Base-by-base conservation (phyloP, 2,329 filamentous ascomycete species). In the Epichloe typhina region DNA sequence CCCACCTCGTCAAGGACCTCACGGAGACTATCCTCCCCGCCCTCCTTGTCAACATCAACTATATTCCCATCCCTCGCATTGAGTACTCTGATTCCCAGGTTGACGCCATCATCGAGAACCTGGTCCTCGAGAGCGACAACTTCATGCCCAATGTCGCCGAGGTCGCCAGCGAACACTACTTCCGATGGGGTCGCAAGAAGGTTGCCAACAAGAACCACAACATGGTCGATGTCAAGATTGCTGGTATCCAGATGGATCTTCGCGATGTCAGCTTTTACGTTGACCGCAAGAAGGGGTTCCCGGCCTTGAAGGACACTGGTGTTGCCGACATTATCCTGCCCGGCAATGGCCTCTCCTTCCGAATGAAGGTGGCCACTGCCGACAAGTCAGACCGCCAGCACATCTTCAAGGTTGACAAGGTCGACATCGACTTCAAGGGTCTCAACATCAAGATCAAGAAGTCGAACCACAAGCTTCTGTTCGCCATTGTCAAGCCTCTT, bases 71-170 rank as follows among this genome's bases (percentile, higher is more conserved):
- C 47, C 93, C 93, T 21, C 86, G 93, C 51, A 95, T 98, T 54
- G 93, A 98, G 72, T 93, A 89, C 63, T 84, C 82, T 1, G 93
- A 97, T 59, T 76, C 79, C 2, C 81, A 84, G 74, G 75, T 95
- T 48, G 93, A 98, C 67, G 84, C 84, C 46, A 79, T 97, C 46
- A 79, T 98, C 43, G 93, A 98, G 73, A 98, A 98, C 67, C 73
- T 98, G 11, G 85, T 96, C 44, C 79, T 98, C 49, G 93, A 98
- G 72, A 90, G 88, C 57, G 90, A 97, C 73, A 98, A 98, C 70
- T 82, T 98, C 59, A 88, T 90, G 70, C 93, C 93, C 56, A 98
- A 98, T 60, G 77, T 91, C 5, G 68, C 95, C 39, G 91, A 98
- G 67, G 77, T 97, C 54, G 80, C 83, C 53, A 93, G 82, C 64